Base-by-base conservation (phyloP, 441 rosid genomes). In the Euphorbia celastroides region DNA sequence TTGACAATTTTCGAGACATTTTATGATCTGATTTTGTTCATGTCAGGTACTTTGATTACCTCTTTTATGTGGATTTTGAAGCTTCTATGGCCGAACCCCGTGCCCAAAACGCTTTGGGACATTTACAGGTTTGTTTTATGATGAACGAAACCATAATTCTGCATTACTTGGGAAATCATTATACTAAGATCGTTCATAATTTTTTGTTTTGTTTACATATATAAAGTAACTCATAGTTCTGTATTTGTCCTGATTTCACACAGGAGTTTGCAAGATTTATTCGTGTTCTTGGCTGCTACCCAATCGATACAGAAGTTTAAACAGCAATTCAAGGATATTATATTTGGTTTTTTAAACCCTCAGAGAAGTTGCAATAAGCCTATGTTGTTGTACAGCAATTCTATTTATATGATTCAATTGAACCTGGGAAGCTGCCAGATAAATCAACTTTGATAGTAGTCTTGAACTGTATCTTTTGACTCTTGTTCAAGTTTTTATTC, bases 61-160 rank as follows among this genome's bases (percentile, higher is more conserved):
- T 94, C 16, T 94, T 94, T 74, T 92, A 83, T 75, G 75, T 88
- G 8, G 98, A 94, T 67, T 88, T 94, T 70, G 94, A 89, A 77
- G 98, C 99, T 42, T 94, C 99, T 22, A 89, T 92, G 97, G 98
- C 99, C 55, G 99, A 94, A 25, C 68, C 75, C 5, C 88, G 91
- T 60, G 92, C 93, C 19, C 99, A 91, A 72, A 58, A 74, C 62
- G 94, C 99, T 57, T 74, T 94, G 70, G 86, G 78, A 73, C 89
- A 87, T 80, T 75, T 94, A 68, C 92, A 88, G 97, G 99, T 90
- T 57, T 52, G 77, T 51, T 19, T 60, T 48, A 3, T 46, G 38
- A 34, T 34, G 38, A 34, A 34, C 9, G 38, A 34, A 34, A 34
- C 26, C 48, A 22, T 61, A 44, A 62, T 42, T 22, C 32, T 25